Percentiles rank a stretch among this genome's conserved stretches.
Conservation (phyloP, 192 early-diverging fungal species). For the Dispira simplex region DNA sequence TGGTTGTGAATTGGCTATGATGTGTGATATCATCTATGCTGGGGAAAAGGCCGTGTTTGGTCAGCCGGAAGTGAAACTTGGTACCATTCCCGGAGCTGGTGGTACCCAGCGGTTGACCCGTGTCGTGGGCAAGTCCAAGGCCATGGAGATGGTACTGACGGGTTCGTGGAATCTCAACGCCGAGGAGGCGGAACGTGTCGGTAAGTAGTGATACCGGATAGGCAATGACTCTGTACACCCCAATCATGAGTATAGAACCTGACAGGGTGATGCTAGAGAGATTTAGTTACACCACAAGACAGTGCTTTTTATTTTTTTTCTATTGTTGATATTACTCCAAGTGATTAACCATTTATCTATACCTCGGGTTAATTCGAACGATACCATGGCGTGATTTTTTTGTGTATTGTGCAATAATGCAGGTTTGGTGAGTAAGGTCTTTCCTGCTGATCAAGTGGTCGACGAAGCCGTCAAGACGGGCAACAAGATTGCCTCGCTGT, state of each 20-base stretch:
- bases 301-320: too few species aligned
- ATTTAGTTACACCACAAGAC: too few species aligned
- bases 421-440: slow-evolving; percentile 81
- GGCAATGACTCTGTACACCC: too few species aligned
- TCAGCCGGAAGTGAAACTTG: slow-evolving; percentile 97
- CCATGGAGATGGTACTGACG: slow-evolving; percentile 92
- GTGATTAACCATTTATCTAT: too few species aligned
- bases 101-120: slow-evolving; percentile 74
- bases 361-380: too few species aligned
- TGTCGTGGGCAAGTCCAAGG: slow-evolving; percentile 94
- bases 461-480: slow-evolving; percentile 86
- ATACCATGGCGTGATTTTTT: too few species aligned
- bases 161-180: slow-evolving; percentile 72
- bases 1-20: slow-evolving; percentile 99
- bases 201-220: slow-evolving; percentile 12
- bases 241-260: too few species aligned
- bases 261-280: too few species aligned
- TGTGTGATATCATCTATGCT: slow-evolving; percentile 98
- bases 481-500: slow-evolving; percentile 68
- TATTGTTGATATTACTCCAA: too few species aligned
- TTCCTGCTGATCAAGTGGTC: slow-evolving; percentile 72
- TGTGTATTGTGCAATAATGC: slow-evolving; percentile 3
- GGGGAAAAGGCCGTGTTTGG: slow-evolving; percentile 94
- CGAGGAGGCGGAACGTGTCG: slow-evolving; percentile 62
- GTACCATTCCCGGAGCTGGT: slow-evolving; percentile 82